Evolutionary conservation across 805 yeast species (phyloP).

Genomic region (Yarrowia alimentaria): DNA sequence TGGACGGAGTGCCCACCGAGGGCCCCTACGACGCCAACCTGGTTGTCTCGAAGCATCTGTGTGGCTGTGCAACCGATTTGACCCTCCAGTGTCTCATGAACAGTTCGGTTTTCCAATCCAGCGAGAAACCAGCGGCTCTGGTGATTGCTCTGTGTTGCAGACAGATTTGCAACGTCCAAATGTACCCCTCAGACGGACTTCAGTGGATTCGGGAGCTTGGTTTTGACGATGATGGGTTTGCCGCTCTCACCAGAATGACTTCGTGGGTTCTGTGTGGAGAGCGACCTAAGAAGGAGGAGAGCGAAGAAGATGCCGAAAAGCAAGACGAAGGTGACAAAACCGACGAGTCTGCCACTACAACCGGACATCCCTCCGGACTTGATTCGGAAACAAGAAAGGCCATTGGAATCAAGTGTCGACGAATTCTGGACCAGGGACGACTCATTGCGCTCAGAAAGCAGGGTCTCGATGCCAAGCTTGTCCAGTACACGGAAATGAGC

Average conservation of each 20-base stretch:
- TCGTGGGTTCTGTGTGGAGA: constrained; percentile 89
- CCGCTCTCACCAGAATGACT: constrained; percentile 57
- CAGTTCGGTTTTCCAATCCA: constrained; percentile 30
- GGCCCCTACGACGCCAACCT: constrained; percentile 18
- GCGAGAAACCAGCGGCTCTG: constrained; percentile 36
- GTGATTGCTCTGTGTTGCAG: constrained; percentile 92
- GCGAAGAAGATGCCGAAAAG: no score
- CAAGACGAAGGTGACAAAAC: no score
- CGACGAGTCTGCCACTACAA: not conserved
- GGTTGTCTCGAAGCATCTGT: constrained; percentile 78
- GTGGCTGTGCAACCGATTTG: constrained; percentile 92
- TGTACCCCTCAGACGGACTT: constrained; percentile 51
- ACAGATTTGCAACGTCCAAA: constrained; percentile 69
- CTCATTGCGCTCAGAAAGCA: constrained; percentile 45
- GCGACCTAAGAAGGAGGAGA: constrained; percentile 44
- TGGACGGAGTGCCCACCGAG: constrained; percentile 46
- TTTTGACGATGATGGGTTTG: constrained; percentile 39
- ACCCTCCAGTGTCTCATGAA: constrained; percentile 64
- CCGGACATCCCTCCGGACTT: constrained; percentile 49
- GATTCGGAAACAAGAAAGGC: constrained; percentile 50
- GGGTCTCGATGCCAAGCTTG: constrained; percentile 46
- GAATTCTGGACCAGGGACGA: constrained; percentile 74
- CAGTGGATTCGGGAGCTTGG: constrained; percentile 40
- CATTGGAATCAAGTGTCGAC: constrained; percentile 66
- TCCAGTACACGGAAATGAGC: constrained; percentile 56